Base-by-base conservation (phyloP, 2,329 filamentous ascomycete species). In the Tolypocladium tundrense region DNA sequence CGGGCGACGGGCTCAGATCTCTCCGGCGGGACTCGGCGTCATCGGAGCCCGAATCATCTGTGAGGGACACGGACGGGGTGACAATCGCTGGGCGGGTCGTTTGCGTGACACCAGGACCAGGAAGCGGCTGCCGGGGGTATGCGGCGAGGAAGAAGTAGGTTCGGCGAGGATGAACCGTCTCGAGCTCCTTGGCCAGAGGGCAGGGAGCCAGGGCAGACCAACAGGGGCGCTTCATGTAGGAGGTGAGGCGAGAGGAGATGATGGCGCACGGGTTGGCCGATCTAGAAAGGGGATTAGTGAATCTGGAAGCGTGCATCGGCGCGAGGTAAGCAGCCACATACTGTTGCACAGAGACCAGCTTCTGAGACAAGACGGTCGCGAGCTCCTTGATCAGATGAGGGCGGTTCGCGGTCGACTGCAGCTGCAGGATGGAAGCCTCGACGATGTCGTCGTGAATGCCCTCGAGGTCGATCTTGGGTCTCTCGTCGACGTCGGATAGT, bases 81-180 rank as follows among this genome's bases (percentile, higher is more conserved):
- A 95, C 85, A 60, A 91, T 86, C 61, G 84, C 76, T 48, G 65
- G 59, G 48, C 60, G 63, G 37, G 61, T 59, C 37, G 65, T 57
- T 37, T 64, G 59, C 11, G 63, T 58, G 50, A 66, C 66, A 80
- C 63, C 66, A 43, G 68, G 61, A 57, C 72, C 77, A 2, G 91
- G 90, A 24, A 97, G 84, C 42, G 90, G 85, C 69, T 93, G 90
- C 68, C 88, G 90, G 53, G 89, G 86, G 68, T 82, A 88, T n/a
- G 89, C 96, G 43, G 91, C 96, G 60, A 99, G 83, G 75, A 92
- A 97, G 76, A 95, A 97, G 78, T 96, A 97, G 53, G 95, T 92
- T 73, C 94, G 90, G 69, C 93, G 88, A 24, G 94, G 94, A 70
- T 97, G 93, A 48, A 93, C 88, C 45, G 89, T 87, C 70, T 97